phyloP scores from a whole-genome alignment of 1,139 yeast species.

The Candida mesenterica region DNA sequence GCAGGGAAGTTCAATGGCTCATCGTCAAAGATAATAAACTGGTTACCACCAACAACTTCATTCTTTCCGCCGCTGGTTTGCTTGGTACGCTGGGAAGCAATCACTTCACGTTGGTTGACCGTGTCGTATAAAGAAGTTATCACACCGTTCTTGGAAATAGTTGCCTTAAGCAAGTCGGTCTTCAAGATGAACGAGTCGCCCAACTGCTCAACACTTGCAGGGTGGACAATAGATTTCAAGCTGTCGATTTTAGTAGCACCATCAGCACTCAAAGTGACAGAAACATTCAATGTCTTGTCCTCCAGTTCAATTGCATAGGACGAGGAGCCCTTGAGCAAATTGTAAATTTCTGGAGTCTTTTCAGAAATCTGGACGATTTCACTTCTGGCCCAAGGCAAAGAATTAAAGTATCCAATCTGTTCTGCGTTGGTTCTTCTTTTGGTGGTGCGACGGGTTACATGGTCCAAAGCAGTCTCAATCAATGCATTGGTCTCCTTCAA shows the following conservation, averaged over 20 bases:
- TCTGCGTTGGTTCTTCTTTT: conserved; percentile 10
- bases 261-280: conserved; percentile 15
- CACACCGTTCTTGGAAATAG: conserved; percentile 59
- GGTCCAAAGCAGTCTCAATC: conserved; percentile 48
- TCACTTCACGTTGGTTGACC: conserved; percentile 59
- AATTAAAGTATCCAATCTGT: conserved; percentile 43
- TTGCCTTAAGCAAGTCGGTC: conserved; percentile 61
- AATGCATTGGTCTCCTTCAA: conserved; percentile 53
- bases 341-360: conserved; percentile 10
- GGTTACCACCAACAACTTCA: conserved; percentile 60
- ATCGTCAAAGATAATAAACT: conserved; percentile 78
- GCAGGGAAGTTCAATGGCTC: conserved; percentile 91
- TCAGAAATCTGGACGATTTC: conserved; percentile 45
- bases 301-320: conserved; percentile 5
- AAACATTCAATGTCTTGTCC: conserved; percentile 9
- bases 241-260: conserved; percentile 15
- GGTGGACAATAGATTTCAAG: conserved; percentile 33
- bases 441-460: conserved; percentile 7
- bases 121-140: conserved; percentile 67
- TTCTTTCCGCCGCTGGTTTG: conserved; percentile 41
- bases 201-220: conserved; percentile 44
- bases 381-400: conserved; percentile 68
- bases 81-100: conserved; percentile 51
- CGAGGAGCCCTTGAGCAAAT: conserved; percentile 4
- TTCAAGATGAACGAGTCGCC: conserved; percentile 47